Conservation (phyloP, 73 alveolate species). For the Paramecium primaurelia region DNA sequence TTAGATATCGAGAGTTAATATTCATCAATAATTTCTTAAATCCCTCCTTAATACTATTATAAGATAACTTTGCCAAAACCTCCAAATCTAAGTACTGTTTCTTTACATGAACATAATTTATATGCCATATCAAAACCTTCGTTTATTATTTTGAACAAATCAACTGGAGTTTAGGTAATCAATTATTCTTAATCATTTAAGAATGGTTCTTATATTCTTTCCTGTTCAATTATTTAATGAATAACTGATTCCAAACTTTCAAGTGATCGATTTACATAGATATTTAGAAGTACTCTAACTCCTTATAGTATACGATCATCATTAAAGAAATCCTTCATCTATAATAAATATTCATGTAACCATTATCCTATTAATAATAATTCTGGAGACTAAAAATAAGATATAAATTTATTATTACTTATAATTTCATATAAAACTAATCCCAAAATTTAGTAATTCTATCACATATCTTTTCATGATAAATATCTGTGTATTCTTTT, state of each 20-base stretch:
- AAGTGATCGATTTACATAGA: conserved; percentile 34
- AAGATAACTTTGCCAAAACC: conserved; percentile 4
- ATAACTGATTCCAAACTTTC: conserved; percentile 46
- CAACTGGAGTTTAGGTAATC: conserved; percentile 28
- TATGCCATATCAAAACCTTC: conserved; percentile 56
- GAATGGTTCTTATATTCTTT: conserved; percentile 11
- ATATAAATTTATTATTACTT: not conserved
- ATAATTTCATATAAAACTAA: not conserved
- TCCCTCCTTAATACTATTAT: not conserved
- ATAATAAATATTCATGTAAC: conserved; percentile 7
- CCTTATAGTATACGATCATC: conserved; percentile 49
- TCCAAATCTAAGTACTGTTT: not conserved
- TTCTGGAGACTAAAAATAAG: not conserved
- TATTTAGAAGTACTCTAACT: not conserved
- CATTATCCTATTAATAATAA: conserved; percentile 7
- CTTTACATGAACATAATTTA: conserved; percentile 5
- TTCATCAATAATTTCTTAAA: not conserved
- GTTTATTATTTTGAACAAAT: conserved; percentile 49
- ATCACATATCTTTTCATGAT: conserved; percentile 38
- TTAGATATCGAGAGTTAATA: not conserved
- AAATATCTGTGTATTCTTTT: conserved; percentile 49
- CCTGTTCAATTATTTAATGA: conserved; percentile 15
- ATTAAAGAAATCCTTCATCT: conserved; percentile 43
- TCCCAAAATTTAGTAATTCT: conserved; percentile 45
- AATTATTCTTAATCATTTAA: not conserved